These are phyloP conservation scores for Clitopilus passeckerianus DNA, from an alignment of 768 basidiomycete genomes.

Conservation along the genomic window DNA sequence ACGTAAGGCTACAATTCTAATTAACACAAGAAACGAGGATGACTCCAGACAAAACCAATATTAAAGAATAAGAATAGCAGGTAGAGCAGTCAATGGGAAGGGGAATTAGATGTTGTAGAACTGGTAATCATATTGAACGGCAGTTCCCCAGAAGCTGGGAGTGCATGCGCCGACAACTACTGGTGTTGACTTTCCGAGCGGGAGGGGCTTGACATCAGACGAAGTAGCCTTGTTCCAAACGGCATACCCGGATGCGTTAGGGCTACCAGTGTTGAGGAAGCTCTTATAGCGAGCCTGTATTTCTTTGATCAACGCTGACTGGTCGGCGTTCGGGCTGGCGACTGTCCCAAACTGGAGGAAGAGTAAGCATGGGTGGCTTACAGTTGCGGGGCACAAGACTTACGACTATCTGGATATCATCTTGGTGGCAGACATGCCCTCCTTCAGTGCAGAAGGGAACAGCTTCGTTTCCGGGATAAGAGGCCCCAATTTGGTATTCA, in stretches of 20 bases:
- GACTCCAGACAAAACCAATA: background rate
- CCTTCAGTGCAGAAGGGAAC: slow-evolving; percentile 50
- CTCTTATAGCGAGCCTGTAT: slow-evolving; percentile 66
- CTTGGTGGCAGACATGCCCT: slow-evolving; percentile 71
- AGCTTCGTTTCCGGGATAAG: slow-evolving; percentile 63
- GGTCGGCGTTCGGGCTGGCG: slow-evolving; percentile 46
- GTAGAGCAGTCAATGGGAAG: background rate
- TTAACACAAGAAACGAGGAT: slow-evolving; percentile 6
- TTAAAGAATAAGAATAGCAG: background rate
- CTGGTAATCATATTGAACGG: slow-evolving; percentile 70
- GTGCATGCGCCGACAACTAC: slow-evolving; percentile 54
- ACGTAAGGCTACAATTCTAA: slow-evolving; percentile 17
- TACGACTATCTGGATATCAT: slow-evolving; percentile 78
- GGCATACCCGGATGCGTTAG: slow-evolving; percentile 47
- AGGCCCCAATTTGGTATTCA: slow-evolving; percentile 57
- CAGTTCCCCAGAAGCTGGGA: slow-evolving; percentile 63
- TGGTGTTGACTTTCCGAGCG: slow-evolving; percentile 55
- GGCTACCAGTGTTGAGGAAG: slow-evolving; percentile 59
- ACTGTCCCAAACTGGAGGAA: slow-evolving; percentile 48
- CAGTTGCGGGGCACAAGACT: slow-evolving; percentile 19
- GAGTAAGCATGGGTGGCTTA: slow-evolving; percentile 1
- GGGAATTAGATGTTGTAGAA: slow-evolving; percentile 37
- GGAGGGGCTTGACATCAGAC: slow-evolving; percentile 49
- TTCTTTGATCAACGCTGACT: slow-evolving; percentile 56
- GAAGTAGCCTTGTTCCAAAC: slow-evolving; percentile 52